phyloP scores from a whole-genome alignment of 2,329 filamentous ascomycete genomes.

The Diaporthe humulicola region DNA sequence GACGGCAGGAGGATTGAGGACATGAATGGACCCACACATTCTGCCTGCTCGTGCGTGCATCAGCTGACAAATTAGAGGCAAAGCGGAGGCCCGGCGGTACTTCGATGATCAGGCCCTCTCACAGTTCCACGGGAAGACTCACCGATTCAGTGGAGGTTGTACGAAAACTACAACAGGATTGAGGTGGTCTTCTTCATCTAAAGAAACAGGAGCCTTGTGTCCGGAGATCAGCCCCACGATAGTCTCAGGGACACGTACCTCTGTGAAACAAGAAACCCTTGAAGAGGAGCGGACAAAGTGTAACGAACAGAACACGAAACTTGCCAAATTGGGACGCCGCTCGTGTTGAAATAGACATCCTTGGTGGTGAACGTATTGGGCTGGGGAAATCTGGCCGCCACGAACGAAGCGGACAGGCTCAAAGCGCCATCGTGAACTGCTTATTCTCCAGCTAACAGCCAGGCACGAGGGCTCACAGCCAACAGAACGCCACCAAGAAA shows the following conservation, averaged over 20 bases:
- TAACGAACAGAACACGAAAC: not conserved
- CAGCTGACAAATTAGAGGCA: slow-evolving; percentile 19
- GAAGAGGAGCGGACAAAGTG: not conserved
- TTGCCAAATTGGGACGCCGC: too few relatives aligned
- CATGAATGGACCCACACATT: slow-evolving; percentile 7
- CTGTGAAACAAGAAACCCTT: not conserved
- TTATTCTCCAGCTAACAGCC: not conserved
- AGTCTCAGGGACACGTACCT: not conserved
- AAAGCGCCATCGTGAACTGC: not conserved
- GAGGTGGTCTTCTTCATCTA: not conserved
- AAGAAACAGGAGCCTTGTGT: not conserved
- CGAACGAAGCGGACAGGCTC: too few relatives aligned
- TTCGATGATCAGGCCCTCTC: not conserved
- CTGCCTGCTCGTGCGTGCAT: slow-evolving; percentile 19
- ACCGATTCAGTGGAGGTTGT: not conserved
- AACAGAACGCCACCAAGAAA: not conserved
- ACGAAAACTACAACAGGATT: not conserved
- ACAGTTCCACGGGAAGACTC: too few relatives aligned
- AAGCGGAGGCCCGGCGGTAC: not conserved
- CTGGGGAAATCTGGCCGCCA: not conserved
- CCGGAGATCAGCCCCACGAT: not conserved
- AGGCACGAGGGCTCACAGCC: not conserved
- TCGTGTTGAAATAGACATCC: not conserved
- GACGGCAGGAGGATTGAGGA: slow-evolving; percentile 10
- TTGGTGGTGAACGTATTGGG: not conserved